These are phyloP conservation scores for Erigeron philadelphicus DNA, from an alignment of 140 eudicot species.

Conservation along the genomic window DNA sequence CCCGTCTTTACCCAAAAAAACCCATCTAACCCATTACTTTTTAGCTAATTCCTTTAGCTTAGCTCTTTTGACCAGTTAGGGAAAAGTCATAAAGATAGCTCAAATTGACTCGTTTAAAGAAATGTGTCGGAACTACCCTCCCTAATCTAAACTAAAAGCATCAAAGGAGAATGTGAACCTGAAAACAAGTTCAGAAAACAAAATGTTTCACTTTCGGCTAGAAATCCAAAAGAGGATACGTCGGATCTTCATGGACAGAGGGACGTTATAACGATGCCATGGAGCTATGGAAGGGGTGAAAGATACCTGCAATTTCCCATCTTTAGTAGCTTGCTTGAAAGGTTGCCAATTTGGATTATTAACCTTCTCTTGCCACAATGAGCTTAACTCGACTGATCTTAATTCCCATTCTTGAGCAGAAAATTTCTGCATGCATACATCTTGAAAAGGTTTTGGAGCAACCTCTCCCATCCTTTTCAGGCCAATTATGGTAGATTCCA, in stretches of 20 bases:
- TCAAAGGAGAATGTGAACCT: background rate
- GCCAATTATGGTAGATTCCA: conserved; percentile 39
- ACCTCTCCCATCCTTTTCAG: conserved; percentile 74
- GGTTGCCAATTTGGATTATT: conserved; percentile 67
- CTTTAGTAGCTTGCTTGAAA: conserved; percentile 41
- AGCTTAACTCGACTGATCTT: conserved; percentile 47
- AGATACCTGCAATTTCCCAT: conserved; percentile 51
- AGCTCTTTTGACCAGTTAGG: background rate
- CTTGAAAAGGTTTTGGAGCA: conserved; percentile 49
- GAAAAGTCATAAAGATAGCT: background rate
- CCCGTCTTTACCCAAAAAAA: background rate
- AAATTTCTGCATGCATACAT: conserved; percentile 42
- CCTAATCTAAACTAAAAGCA: conserved; percentile 1
- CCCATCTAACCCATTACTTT: background rate
- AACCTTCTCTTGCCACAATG: conserved; percentile 65
- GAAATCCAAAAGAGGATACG: too few relatives aligned
- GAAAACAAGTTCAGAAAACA: background rate
- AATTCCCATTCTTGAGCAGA: conserved; percentile 44
- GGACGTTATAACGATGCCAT: background rate
- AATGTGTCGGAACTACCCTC: background rate
- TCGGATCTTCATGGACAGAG: conserved; percentile 3
- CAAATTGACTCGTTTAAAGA: background rate
- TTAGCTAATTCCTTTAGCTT: background rate
- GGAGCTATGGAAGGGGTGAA: conserved; percentile 1
- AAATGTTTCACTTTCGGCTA: background rate